Evolutionary conservation across 2,329 filamentous ascomycete species (phyloP).

Genomic region (Penicillium sp.): DNA sequence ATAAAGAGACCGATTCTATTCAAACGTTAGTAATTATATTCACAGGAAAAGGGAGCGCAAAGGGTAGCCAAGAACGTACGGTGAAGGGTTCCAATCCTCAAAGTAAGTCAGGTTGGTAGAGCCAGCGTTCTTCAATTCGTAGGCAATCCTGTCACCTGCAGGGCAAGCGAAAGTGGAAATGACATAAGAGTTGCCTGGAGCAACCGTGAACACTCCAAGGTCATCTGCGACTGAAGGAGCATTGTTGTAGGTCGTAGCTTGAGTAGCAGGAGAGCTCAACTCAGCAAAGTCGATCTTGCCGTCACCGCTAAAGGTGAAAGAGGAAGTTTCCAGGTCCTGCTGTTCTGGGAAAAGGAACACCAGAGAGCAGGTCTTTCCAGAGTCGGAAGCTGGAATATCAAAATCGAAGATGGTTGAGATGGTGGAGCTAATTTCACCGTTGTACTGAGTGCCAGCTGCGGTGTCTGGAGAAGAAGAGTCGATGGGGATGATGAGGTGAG

Average conservation of each 20-base stretch:
- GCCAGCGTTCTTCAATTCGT: constrained; percentile 50
- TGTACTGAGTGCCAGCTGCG: constrained; percentile 52
- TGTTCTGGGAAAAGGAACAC: constrained; percentile 62
- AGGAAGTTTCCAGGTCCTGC: constrained; percentile 56
- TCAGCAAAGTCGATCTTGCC: constrained; percentile 52
- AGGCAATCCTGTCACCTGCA: constrained; percentile 50
- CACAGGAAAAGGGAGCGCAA: constrained; percentile 15
- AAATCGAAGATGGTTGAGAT: constrained; percentile 66
- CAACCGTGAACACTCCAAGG: constrained; percentile 44
- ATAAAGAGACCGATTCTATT: constrained; percentile 39
- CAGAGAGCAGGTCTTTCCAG: constrained; percentile 60
- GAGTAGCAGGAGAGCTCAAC: constrained; percentile 45
- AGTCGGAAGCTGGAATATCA: constrained; percentile 54
- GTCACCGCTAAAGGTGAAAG: constrained; percentile 52
- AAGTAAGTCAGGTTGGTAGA: constrained; percentile 57
- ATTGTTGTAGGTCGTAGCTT: constrained; percentile 53
- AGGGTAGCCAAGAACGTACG: constrained; percentile 30
- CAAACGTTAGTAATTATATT: background rate
- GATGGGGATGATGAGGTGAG: constrained; percentile 61
- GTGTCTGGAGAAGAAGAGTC: constrained; percentile 52
- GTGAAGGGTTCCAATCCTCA: constrained; percentile 58
- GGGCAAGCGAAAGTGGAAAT: constrained; percentile 55
- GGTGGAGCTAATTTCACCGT: constrained; percentile 52
- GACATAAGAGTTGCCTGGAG: constrained; percentile 53
- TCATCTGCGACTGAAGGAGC: constrained; percentile 47